Conservation (phyloP, 139 green algal species). For the Gonium pectorale region DNA sequence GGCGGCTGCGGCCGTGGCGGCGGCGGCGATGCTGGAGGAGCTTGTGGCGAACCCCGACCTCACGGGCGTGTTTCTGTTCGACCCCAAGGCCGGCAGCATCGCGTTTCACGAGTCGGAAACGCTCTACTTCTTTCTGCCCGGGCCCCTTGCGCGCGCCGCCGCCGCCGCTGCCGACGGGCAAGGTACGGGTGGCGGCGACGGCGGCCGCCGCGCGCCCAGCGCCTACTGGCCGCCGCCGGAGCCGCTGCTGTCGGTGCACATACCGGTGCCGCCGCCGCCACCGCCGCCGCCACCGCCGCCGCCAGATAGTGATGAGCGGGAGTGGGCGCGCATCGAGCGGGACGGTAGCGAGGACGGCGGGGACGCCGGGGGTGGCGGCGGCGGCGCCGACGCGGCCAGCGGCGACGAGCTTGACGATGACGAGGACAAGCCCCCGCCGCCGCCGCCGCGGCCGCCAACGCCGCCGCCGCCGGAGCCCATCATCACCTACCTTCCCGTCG, state of each 20-base stretch:
- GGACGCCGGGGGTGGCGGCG: neutral
- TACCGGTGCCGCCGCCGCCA: slow-evolving; percentile 39
- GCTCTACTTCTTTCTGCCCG: slow-evolving; percentile 14
- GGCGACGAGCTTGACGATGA: slow-evolving; percentile 18
- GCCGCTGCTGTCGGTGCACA: slow-evolving; percentile 32
- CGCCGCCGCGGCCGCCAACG: slow-evolving; percentile 24
- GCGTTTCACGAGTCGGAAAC: slow-evolving; percentile 28
- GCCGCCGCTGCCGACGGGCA: slow-evolving; percentile 14
- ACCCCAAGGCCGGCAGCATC: neutral
- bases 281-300: slow-evolving; percentile 15
- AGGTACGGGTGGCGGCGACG: neutral
- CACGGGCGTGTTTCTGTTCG: slow-evolving; percentile 24
- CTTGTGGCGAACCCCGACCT: slow-evolving; percentile 10
- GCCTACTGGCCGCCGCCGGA: slow-evolving; percentile 42
- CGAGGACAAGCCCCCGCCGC: slow-evolving; percentile 44
- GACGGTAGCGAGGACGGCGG: neutral
- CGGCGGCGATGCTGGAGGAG: slow-evolving; percentile 1
- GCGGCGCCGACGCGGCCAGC: neutral
- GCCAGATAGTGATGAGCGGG: neutral
- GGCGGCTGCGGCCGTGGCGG: neutral
- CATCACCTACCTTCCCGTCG: slow-evolving; percentile 39
- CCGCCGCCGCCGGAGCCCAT: slow-evolving; percentile 42
- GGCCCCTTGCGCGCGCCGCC: neutral
- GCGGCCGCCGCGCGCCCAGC: neutral
- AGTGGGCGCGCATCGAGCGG: neutral